Evolutionary conservation across 352 stramenopile species (phyloP), one percentile per base, ranked within the genome.

Genomic region (Albugo candida): DNA sequence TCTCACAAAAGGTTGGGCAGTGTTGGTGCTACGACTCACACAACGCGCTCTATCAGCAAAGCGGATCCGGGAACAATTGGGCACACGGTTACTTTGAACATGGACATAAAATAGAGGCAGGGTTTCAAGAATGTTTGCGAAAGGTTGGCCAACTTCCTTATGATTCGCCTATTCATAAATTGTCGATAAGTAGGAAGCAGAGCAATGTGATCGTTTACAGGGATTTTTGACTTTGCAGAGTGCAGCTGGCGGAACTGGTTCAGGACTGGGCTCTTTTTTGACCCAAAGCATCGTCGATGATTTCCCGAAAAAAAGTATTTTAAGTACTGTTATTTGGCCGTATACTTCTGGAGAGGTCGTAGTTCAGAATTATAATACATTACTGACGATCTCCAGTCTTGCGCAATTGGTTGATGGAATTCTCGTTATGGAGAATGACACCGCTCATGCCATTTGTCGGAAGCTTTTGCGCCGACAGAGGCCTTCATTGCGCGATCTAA

Each of bases 331-430:
- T 21, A 74, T 93, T 48, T 89, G 78, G 73, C 80, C 80, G n/a
- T 79, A 92, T 51, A 55, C 61, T 13, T 67, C 72, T 13, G 81
- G 81, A 2, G 79, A 94, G 52, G 75, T 91, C 12, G 86, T 92
- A 31, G 75, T 93, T 38, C 81, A 94, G 52, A 88, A 89, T 55
- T 93, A 93, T 62, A 94, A 93, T 59, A 62, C 76, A n/a, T 55
- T 92, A 45, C 74, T 94, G 18, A 92, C 77, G 1, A 81, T 89
- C 49, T 78, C 80, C 18, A 67, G 73, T 35, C 69, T 94, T 16
- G 55, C 67, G n/a, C 60, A 72, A 12, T 64, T 54, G 18, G 48
- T 61, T 2, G 59, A 86, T 45, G 67, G 70, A 36, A 61, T 91
- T 40, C 47, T 91, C 21, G 68, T 83, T 55, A 52, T 91, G 16